Conservation (phyloP, 1,284 basidiomycete genomes). For the Cutaneotrichosporon cutaneum region DNA sequence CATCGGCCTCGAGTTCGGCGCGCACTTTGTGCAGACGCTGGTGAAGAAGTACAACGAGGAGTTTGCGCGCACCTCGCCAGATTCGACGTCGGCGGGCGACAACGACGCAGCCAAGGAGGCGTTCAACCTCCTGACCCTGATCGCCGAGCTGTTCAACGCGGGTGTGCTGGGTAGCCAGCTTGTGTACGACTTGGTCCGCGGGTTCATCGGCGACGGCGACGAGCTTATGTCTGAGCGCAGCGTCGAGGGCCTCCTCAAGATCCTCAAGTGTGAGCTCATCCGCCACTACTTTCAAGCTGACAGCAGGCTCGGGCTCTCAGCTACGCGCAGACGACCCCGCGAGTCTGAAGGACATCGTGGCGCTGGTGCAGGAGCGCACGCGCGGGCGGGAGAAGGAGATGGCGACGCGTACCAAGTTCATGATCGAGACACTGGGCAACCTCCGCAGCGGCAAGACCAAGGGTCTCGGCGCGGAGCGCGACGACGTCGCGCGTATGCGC, state of each 20-base stretch:
- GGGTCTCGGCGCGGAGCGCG: conserved; percentile 61
- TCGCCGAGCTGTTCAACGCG: conserved; percentile 94
- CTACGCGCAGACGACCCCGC: conserved; percentile 66
- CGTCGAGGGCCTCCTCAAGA: conserved; percentile 83
- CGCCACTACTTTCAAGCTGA: conserved; percentile 24
- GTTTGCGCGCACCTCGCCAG: conserved; percentile 6
- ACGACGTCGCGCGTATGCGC: conserved; percentile 66
- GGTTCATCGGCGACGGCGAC: conserved; percentile 61
- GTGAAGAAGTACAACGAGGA: conserved; percentile 23
- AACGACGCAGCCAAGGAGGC: conserved; percentile 65
- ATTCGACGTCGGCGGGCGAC: conserved; percentile 6
- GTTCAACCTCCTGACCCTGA: conserved; percentile 79
- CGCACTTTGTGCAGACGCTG: conserved; percentile 56
- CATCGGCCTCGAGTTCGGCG: conserved; percentile 87
- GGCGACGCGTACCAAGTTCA: conserved; percentile 72
- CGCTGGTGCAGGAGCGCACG: conserved; percentile 69
- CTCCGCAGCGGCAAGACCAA: conserved; percentile 88
- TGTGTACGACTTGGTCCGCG: conserved; percentile 84
- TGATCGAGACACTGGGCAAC: conserved; percentile 86
- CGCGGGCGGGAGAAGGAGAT: conserved; percentile 60
- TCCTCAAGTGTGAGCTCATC: conserved; percentile 68
- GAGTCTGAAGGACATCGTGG: conserved; percentile 58
- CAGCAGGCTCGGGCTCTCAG: conserved; percentile 75
- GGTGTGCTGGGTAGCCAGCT: conserved; percentile 85
- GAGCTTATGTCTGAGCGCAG: conserved; percentile 65